These are phyloP conservation scores for Apiosordaria backusii DNA, from an alignment of 495 filamentous ascomycete genomes.

Conservation along the genomic window DNA sequence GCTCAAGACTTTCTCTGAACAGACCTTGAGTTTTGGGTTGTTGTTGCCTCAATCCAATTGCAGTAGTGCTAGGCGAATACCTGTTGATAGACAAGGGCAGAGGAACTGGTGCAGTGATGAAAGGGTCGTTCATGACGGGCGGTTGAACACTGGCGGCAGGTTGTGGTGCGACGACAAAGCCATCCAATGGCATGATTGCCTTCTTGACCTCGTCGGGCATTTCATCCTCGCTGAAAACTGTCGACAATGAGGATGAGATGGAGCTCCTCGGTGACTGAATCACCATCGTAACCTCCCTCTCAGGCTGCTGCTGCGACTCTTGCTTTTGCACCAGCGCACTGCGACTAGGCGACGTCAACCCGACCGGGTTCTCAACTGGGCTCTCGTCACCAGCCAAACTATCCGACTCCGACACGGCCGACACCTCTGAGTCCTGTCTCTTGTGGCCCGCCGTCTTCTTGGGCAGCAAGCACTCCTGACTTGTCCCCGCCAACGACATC, in stretches of 20 bases:
- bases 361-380: conserved; percentile 11
- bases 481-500: neutral
- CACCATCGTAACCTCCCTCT: conserved; percentile 10
- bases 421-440: conserved; percentile 33
- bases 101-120: conserved; percentile 7
- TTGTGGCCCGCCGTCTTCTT: conserved; percentile 16
- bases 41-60: neutral
- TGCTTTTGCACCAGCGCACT: conserved; percentile 4
- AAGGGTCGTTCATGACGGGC: conserved; percentile 16
- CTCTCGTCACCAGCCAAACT: conserved; percentile 28
- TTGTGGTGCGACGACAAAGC: conserved; percentile 13
- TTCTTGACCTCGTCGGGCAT: conserved; percentile 21
- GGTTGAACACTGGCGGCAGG: conserved; percentile 12
- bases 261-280: conserved; percentile 33
- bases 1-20: neutral
- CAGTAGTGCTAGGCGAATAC: neutral
- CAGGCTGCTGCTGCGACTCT: conserved; percentile 6
- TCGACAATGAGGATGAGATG: conserved; percentile 42
- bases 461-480: conserved; percentile 8
- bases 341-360: conserved; percentile 27
- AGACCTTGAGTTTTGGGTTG: neutral
- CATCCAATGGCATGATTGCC: conserved; percentile 17
- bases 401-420: conserved; percentile 35
- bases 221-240: conserved; percentile 45
- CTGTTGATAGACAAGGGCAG: neutral